A percentile compares a stretch with the other conserved stretches of the same genome.
Evolutionary conservation across 2,329 filamentous ascomycete species (phyloP).

Genomic region (Clarireedia paspali): DNA sequence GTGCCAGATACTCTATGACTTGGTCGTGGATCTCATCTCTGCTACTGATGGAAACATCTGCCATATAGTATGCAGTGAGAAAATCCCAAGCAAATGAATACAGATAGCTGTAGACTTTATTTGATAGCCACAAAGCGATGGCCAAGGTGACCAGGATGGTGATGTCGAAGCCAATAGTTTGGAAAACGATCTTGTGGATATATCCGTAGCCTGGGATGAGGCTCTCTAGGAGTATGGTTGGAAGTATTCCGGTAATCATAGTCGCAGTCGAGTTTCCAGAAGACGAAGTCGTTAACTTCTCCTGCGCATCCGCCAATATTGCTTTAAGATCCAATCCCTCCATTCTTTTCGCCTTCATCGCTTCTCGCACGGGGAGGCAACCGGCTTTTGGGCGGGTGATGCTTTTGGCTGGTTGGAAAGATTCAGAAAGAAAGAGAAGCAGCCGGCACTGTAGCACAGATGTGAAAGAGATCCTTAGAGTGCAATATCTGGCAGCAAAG

Average conservation of each 20-base stretch:
- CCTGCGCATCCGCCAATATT: no score
- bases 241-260: constrained; percentile 11
- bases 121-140: constrained; percentile 33
- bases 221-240: constrained; percentile 24
- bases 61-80: constrained; percentile 38
- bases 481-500: no score
- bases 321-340: no score
- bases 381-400: no score
- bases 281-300: background rate
- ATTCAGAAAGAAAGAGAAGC: no score
- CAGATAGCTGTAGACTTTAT: constrained; percentile 33
- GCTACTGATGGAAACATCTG: constrained; percentile 44
- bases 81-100: constrained; percentile 31
- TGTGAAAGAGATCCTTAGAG: no score
- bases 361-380: no score
- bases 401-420: no score
- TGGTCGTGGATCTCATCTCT: constrained; percentile 51
- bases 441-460: no score
- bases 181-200: constrained; percentile 26
- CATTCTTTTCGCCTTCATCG: no score
- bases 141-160: constrained; percentile 25
- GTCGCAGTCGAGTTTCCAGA: background rate
- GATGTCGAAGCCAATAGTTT: constrained; percentile 25
- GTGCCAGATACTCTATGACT: constrained; percentile 50
- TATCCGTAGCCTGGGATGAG: constrained; percentile 29